Evolutionary conservation across 1,284 basidiomycete species (phyloP), one percentile per base, ranked within the genome.

Genomic region (Porodaedalea pini): DNA sequence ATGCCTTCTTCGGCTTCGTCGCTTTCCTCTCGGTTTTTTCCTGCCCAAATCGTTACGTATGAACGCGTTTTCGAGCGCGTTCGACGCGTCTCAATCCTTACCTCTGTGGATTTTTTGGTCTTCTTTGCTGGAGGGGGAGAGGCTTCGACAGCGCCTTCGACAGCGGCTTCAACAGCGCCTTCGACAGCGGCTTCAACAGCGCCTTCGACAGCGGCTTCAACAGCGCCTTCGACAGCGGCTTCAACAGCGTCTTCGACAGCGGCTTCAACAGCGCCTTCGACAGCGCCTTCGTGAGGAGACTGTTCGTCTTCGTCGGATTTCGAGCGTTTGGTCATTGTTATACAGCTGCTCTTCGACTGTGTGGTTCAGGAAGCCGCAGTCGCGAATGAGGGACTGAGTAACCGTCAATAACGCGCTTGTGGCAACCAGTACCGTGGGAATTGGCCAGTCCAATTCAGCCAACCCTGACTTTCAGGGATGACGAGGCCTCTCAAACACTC

Each of bases 1-100:
- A 48, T 3, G 53, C 72, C 72, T 50, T 62, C 65, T 25, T 71
- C 69, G 59, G 64, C 25, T 55, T 69, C 34, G 57, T 59, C 45
- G 53, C 49, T 17, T 48, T 57, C 49, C 41, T 52, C 31, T 51
- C 61, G 17, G 63, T 51, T 60, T 73, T 77, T 63, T 48, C 32
- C 49, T 51, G n/a, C 32, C 2, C 19, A 2, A 37, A 7, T 8
- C 1, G 23, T 13, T 27, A 32, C 4, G n/a, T 25, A 19, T 51
- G n/a, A 57, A 36, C 40, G 21, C 25, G 40, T 39, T 29, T 19
- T 21, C 17, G 17, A 37, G 17, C 37, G 25, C n/a, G 36, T 34
- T 25, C 47, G 54, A 56, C 54, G 45, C 44, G 52, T 17, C 34
- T 17, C 10, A 48, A 25, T 15, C 34, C 34, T 51, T 36, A 47